These are phyloP conservation scores for Aspergillus tamarii DNA, from an alignment of 2,329 filamentous ascomycete species.

Conservation along the genomic window DNA sequence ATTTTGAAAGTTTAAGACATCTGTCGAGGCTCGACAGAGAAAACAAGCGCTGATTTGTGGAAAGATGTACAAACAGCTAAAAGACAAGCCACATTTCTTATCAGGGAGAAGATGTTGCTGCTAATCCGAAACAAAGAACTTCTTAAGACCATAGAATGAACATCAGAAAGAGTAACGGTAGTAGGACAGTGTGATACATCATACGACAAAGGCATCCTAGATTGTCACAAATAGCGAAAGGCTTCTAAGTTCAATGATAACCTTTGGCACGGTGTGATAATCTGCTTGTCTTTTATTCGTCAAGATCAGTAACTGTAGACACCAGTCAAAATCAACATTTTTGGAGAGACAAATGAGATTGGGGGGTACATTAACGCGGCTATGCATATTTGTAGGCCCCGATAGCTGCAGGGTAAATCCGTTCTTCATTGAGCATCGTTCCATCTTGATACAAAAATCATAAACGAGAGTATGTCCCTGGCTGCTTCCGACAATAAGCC, in stretches of 20 bases:
- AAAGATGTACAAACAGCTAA: background rate
- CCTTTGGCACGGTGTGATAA: background rate
- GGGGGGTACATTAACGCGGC: background rate
- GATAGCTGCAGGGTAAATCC: background rate
- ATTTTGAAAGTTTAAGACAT: background rate
- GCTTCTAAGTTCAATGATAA: background rate
- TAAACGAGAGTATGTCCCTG: background rate
- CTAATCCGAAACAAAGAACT: background rate
- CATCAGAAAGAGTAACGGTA: background rate
- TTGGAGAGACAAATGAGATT: background rate
- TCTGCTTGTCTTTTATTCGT: background rate
- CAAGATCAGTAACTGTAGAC: background rate
- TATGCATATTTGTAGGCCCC: background rate
- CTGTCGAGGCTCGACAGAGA: background rate
- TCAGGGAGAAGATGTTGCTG: background rate
- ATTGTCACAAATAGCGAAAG: background rate
- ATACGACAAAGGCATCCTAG: background rate
- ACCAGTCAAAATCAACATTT: background rate
- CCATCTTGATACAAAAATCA: background rate
- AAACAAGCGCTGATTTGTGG: background rate
- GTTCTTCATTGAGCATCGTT: background rate
- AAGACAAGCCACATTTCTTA: background rate
- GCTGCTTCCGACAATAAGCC: slow-evolving; percentile 2
- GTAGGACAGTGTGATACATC: background rate
- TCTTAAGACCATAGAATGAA: background rate